These are phyloP conservation scores for Anethum foeniculum DNA, from an alignment of 140 eudicot species.

Conservation along the genomic window DNA sequence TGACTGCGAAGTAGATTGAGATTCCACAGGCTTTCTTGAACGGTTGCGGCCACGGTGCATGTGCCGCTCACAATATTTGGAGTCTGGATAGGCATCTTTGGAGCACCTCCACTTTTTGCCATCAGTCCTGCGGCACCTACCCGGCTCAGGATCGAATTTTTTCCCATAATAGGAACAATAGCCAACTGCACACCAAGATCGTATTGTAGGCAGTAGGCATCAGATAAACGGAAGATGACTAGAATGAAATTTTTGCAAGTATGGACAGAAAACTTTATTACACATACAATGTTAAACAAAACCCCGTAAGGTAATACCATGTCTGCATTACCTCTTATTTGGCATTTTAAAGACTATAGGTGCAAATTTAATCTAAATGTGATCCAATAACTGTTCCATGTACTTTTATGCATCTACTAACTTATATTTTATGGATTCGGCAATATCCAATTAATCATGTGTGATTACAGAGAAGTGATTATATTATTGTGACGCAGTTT, in stretches of 20 bases:
- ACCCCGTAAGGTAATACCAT: background rate
- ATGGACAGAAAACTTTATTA: background rate
- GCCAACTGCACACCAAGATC: constrained; percentile 42
- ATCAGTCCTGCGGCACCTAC: constrained; percentile 87
- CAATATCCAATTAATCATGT: background rate
- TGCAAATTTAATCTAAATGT: background rate
- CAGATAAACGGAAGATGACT: background rate
- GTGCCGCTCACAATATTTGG: constrained; percentile 95
- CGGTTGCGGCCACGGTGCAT: constrained; percentile 98
- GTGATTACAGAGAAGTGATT: background rate
- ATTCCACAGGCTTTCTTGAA: constrained; percentile 99
- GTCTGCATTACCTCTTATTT: background rate
- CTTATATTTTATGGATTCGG: background rate
- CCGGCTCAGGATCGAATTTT: constrained; percentile 89
- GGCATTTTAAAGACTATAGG: background rate
- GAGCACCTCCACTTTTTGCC: constrained; percentile 95
- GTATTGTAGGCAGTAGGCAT: background rate
- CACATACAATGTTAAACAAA: background rate
- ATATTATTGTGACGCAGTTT: background rate
- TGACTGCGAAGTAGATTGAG: constrained; percentile 73
- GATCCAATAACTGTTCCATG: background rate
- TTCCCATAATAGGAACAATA: constrained; percentile 87
- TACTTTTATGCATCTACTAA: background rate
- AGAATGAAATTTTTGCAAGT: background rate
- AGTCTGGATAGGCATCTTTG: constrained; percentile 86